Conservation (phyloP, 2,329 filamentous ascomycete genomes). For the Dothideomycetidae sp. region DNA sequence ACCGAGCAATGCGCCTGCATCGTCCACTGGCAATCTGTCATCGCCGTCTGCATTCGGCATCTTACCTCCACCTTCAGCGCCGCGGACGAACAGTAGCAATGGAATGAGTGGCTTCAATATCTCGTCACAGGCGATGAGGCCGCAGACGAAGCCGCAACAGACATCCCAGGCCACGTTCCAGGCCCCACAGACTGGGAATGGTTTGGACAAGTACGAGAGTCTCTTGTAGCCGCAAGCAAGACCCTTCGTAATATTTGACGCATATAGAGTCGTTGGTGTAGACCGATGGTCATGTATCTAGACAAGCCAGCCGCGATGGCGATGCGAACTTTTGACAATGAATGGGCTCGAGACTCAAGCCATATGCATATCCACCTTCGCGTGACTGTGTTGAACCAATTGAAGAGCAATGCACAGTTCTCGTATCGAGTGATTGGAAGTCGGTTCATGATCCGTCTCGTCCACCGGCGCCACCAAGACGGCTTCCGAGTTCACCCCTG, state of each 20-base stretch:
- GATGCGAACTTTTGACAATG: no score
- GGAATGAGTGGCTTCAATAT: constrained; percentile 13
- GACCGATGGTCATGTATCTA: no score
- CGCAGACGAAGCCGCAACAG: constrained; percentile 25
- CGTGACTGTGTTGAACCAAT: no score
- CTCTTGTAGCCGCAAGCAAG: no score
- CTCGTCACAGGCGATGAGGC: constrained; percentile 21
- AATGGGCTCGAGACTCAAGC: no score
- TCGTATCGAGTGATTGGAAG: no score
- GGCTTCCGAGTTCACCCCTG: constrained; percentile 20
- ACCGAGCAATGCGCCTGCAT: constrained; percentile 10
- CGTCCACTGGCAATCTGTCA: constrained; percentile 9
- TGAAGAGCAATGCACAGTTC: no score
- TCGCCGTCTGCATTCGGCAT: constrained; percentile 11
- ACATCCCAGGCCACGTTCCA: constrained; percentile 8
- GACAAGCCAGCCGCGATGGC: no score
- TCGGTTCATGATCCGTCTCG: constrained; percentile 13
- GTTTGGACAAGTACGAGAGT: constrained; percentile 55
- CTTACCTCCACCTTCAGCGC: constrained; percentile 4
- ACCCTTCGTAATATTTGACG: no score
- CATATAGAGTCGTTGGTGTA: no score
- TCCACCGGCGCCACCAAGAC: constrained; percentile 21
- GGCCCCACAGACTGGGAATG: constrained; percentile 18
- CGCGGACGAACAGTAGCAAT: background rate
- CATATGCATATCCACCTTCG: no score